A percentile compares a stretch with the other conserved stretches of the same genome.
Conservation (phyloP, 805 yeast species). For the Candida manassasensis region DNA sequence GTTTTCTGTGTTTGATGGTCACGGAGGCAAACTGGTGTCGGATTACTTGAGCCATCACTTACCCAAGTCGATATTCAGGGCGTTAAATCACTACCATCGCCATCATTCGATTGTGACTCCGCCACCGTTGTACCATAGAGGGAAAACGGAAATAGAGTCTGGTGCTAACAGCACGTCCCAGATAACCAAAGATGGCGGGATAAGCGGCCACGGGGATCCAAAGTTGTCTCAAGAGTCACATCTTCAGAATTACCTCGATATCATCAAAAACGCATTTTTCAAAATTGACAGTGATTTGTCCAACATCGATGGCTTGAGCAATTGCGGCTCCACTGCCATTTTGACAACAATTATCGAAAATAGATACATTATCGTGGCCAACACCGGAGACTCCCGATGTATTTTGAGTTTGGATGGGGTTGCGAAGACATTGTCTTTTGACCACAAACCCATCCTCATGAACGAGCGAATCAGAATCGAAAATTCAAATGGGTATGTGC, state of each 20-base stretch:
- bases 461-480: conserved; percentile 41
- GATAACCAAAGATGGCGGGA: too few species aligned
- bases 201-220: too few species aligned
- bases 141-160: too few species aligned
- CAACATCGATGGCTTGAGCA: conserved; percentile 19
- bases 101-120: background rate
- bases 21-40: conserved; percentile 68
- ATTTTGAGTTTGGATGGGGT: conserved; percentile 50
- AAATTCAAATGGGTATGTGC: conserved; percentile 35
- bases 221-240: too few species aligned
- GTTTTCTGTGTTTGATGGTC: conserved; percentile 79
- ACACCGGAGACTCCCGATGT: conserved; percentile 75
- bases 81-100: conserved; percentile 13
- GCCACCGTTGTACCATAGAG: background rate
- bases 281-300: conserved; percentile 30
- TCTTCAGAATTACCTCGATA: conserved; percentile 16
- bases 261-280: conserved; percentile 32
- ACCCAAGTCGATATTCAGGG: conserved; percentile 30
- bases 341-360: conserved; percentile 27
- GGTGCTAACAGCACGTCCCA: too few species aligned
- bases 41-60: conserved; percentile 44
- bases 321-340: conserved; percentile 42
- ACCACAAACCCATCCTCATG: conserved; percentile 41
- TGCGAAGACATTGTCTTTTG: conserved; percentile 47
- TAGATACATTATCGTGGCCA: conserved; percentile 51